Evolutionary conservation across 352 stramenopile species (phyloP).

Genomic region (Blastocystis sp.): DNA sequence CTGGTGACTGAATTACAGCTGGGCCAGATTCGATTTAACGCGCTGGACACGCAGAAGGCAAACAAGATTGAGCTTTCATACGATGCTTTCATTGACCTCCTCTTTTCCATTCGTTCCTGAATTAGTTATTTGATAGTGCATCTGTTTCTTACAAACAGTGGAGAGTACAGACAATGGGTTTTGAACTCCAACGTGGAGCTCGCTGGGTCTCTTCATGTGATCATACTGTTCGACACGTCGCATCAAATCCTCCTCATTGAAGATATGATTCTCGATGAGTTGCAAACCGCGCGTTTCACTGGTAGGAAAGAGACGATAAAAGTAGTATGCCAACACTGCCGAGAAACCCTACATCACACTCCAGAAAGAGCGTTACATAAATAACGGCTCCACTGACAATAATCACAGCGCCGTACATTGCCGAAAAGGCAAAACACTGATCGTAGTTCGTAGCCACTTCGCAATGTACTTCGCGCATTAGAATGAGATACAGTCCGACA

Average conservation of each 20-base stretch:
- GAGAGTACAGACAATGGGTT: background rate
- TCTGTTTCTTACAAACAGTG: background rate
- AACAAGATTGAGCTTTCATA: slow-evolving; percentile 47
- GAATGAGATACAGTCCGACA: slow-evolving; percentile 7
- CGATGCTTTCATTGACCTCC: slow-evolving; percentile 22
- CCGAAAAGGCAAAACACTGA: background rate
- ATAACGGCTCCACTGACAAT: background rate
- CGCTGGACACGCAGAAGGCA: slow-evolving; percentile 13
- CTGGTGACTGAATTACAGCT: slow-evolving; percentile 20
- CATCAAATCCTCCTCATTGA: background rate
- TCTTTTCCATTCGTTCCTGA: slow-evolving; percentile 34
- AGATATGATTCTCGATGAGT: background rate
- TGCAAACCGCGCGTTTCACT: background rate
- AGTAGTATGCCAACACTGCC: slow-evolving; percentile 2
- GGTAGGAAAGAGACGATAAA: slow-evolving; percentile 15
- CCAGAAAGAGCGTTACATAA: background rate
- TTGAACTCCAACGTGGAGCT: background rate
- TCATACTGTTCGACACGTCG: slow-evolving; percentile 1
- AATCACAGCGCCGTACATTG: background rate
- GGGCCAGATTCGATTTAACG: slow-evolving; percentile 40
- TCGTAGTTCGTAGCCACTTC: background rate
- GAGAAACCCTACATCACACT: background rate
- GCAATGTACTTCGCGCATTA: background rate
- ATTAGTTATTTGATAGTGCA: background rate
- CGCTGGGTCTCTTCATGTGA: background rate